A percentile compares a stretch with the other conserved stretches of the same genome.
phyloP scores from a whole-genome alignment of 208 protist species.

The Leishmania amazonensis region DNA sequence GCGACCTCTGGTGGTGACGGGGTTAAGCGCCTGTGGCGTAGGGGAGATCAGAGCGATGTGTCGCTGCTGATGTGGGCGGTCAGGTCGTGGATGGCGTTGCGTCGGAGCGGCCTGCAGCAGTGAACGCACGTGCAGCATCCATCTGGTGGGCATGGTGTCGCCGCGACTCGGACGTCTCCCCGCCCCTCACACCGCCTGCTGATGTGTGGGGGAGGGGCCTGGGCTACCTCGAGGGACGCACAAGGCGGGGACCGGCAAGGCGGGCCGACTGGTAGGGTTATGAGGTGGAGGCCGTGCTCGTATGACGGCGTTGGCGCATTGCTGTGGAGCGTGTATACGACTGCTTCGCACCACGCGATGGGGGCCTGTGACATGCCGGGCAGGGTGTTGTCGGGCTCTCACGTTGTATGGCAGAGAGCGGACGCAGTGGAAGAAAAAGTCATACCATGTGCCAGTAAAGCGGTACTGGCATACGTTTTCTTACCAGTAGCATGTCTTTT shows the following conservation, averaged over 20 bases:
- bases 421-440: neutral
- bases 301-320: neutral
- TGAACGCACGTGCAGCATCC: neutral
- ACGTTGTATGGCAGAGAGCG: neutral
- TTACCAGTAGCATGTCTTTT: constrained; percentile 28
- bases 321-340: neutral
- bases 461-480: neutral
- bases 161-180: neutral
- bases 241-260: neutral
- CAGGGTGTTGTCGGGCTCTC: neutral
- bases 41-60: neutral
- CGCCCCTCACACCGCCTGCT: neutral
- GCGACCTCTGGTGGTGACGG: neutral
- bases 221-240: neutral
- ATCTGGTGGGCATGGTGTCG: neutral
- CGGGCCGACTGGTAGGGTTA: too few species aligned
- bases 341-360: neutral
- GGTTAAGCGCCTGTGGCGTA: neutral
- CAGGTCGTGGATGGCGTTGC: constrained; percentile 1
- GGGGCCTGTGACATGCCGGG: neutral
- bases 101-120: neutral
- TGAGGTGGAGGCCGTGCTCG: neutral
- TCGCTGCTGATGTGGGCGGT: neutral
- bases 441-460: neutral
- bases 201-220: neutral